Evolutionary conservation across 2,329 filamentous ascomycete genomes (phyloP), one percentile per base, ranked within the genome.

Genomic region (Pseudocercospora pini-densiflorae): DNA sequence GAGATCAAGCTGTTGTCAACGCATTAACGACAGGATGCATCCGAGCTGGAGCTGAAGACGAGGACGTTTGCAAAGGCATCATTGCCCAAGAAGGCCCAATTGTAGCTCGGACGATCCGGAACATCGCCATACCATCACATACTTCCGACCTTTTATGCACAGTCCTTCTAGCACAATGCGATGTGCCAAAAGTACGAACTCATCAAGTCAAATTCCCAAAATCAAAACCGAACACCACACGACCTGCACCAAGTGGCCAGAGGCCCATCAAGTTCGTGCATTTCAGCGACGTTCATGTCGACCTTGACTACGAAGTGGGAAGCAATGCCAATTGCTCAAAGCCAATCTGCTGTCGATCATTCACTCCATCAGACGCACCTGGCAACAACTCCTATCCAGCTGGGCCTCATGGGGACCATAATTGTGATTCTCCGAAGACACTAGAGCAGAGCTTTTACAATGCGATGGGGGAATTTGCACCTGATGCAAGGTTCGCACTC

Each of bases 251-350:
- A 1, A 85, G 83, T 60, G 81, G 82, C 2, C 75, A 81, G 73
- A 70, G 77, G 5, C 83, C 85, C 5, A 73, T 88, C 68, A 82
- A 84, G 69, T 79, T 89, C 4, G 85, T 88, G 24, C 87, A 89
- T 71, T 85, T 86, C 74, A 87, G 85, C 12, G 87, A 89, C 68
- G 86, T 87, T 49, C 87, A 89, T 65, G 78, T 89, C 61, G 87
- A 89, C 68, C 82, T 81, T 5, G 78, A 81, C 10, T 89, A 89
- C 73, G 80, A 81, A 24, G 76, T 81, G 1, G 87, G 87, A 0
- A 80, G 85, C 6, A 87, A 81, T 71, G 81, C 83, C 23, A 80
- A 87, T 66, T 89, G 87, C 75, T 81, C 81, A 29, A 87, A 87
- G 73, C 85, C 85, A 1, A 86, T 88, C 63, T 89, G 87, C 76